Base-by-base conservation (phyloP, 768 basidiomycete species). In the Boletellus emodensis region DNA sequence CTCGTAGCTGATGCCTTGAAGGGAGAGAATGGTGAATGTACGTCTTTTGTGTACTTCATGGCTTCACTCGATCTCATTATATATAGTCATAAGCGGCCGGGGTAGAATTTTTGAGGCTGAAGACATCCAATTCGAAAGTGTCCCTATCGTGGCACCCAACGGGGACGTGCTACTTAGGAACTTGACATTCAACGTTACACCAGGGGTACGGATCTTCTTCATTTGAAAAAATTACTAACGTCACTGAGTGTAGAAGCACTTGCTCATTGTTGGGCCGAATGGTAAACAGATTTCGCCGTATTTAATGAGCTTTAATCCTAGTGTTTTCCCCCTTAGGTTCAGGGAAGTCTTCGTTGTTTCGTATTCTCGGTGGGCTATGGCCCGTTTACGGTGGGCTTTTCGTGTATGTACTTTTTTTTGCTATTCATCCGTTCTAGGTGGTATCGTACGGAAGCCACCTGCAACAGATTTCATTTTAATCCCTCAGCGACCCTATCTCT, bases 301-400 rank as follows among this genome's bases (percentile, higher is more conserved):
- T 43, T 13, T 26, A 5, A 14, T 22, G 28, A n/a, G 3, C 14
- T 45, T 15, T 52, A 49, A 49, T 37, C 40, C 6, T 41, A 17
- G 2, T 38, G 8, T 30, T 46, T 28, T 50, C 33, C 28, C 30
- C 49, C 34, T 55, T 14, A 87, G 86, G 88, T 26, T 90, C 90
- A 56, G 90, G 90, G 17, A 95, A 94, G 65, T 90, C 88, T 0
- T 91, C 88, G 6, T 74, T 98, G 30, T 97, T 98, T 77, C 83
- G 95, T n/a, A 94, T 97, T 41, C 72, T 97, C 2, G 94, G 94
- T 20, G 94, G 93, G 18, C 79, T 97, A n/a, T 96, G 94, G 94
- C 93, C 94, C 0, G 86, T 93, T 22, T 78, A 69, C 40, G 78
- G 71, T 58, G 32, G 17, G 57, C 26, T 39, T 22, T 17, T 30